These are phyloP conservation scores for Psophocarpus tetragonolobus DNA, from an alignment of 306 rosid genomes.

Conservation along the genomic window DNA sequence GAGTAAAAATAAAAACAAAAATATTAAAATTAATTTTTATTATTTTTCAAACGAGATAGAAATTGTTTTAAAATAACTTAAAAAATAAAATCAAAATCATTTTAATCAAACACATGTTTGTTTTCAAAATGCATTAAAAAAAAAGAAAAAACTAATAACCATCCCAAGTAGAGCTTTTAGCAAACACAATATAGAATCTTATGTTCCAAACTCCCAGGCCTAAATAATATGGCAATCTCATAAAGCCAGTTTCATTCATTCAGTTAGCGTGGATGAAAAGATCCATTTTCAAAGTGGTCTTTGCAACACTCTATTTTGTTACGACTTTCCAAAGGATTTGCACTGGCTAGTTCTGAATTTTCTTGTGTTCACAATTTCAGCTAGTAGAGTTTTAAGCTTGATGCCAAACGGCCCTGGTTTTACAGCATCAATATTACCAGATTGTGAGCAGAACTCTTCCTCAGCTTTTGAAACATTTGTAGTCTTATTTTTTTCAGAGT, in stretches of 20 bases:
- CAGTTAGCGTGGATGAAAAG: neutral
- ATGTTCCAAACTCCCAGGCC: constrained; percentile 3
- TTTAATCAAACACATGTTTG: no score
- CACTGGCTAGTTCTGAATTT: constrained; percentile 44
- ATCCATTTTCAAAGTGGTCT: neutral
- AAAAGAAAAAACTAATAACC: no score
- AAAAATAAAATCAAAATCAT: no score
- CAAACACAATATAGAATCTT: constrained; percentile 10
- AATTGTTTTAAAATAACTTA: no score
- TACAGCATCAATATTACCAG: constrained; percentile 49
- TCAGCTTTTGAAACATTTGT: constrained; percentile 6
- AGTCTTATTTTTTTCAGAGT: constrained; percentile 23
- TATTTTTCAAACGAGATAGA: no score
- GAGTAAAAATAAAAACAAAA: no score
- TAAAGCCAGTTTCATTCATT: neutral
- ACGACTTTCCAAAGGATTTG: constrained; percentile 31
- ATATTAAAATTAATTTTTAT: no score
- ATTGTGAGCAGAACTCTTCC: constrained; percentile 40
- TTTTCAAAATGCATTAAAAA: no score
- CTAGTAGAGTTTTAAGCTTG: constrained; percentile 37
- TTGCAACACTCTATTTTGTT: constrained; percentile 17
- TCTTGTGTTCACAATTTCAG: constrained; percentile 35
- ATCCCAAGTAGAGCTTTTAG: no score
- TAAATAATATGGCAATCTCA: neutral
- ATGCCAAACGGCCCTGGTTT: constrained; percentile 51